Evolutionary conservation across 768 basidiomycete genomes (phyloP).

Genomic region (Calocera cornea): DNA sequence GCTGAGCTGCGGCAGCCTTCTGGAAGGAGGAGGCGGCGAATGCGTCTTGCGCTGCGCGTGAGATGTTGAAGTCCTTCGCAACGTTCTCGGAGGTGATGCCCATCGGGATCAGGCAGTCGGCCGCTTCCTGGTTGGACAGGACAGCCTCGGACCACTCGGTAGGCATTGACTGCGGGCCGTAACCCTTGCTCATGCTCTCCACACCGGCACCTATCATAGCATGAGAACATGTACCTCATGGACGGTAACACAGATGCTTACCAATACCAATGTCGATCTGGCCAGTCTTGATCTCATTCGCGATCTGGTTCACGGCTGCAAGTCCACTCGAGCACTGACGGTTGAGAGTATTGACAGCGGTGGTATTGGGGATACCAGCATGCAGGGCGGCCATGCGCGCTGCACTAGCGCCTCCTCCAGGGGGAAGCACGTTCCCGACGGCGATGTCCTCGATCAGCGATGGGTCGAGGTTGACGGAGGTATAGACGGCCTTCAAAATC

Average conservation of each 20-base stretch:
- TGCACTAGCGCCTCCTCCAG: conserved; percentile 64
- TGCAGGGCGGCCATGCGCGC: conserved; percentile 81
- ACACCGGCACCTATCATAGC: conserved; percentile 57
- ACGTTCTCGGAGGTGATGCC: conserved; percentile 94
- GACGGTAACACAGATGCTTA: conserved; percentile 24
- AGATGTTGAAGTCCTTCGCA: conserved; percentile 58
- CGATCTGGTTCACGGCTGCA: conserved; percentile 67
- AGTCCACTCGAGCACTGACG: conserved; percentile 84
- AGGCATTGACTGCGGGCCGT: conserved; percentile 43
- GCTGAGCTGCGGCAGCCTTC: conserved; percentile 67
- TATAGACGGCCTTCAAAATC: conserved; percentile 61
- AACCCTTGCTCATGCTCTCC: conserved; percentile 79
- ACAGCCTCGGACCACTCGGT: conserved; percentile 52
- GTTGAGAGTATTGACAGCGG: conserved; percentile 70
- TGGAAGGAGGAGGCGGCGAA: conserved; percentile 77
- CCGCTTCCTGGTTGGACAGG: conserved; percentile 50
- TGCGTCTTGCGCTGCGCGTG: conserved; percentile 64
- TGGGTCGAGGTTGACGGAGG: conserved; percentile 57
- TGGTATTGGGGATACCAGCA: conserved; percentile 68
- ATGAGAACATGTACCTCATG: neutral
- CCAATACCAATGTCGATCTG: conserved; percentile 87
- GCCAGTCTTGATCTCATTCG: conserved; percentile 60
- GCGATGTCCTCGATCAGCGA: conserved; percentile 69
- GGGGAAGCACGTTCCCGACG: conserved; percentile 80
- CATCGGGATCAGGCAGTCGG: conserved; percentile 78